Evolutionary conservation across 495 filamentous ascomycete genomes (phyloP), one percentile per base, ranked within the genome.

Genomic region (Letharia lupina): DNA sequence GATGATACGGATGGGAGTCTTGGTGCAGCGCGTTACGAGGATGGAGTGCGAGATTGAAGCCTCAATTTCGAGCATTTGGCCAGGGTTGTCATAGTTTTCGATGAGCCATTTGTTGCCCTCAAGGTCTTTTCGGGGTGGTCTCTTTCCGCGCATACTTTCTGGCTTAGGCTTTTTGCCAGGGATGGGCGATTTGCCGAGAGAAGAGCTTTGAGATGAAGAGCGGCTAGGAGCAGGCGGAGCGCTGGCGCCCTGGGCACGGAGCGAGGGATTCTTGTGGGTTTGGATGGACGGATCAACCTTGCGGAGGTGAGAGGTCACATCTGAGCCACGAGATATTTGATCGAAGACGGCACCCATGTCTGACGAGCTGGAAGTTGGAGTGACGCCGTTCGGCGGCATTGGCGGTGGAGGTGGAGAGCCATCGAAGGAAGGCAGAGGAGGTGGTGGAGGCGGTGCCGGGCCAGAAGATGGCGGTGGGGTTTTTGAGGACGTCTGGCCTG

Each of bases 251-350:
- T 82, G 79, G 16, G 88, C 85, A 47, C 94, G 87, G 35, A 99
- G 81, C 31, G 84, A 84, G n/a, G 95, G 94, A 77, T 99, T 99
- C 80, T 97, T 98, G 80, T 99, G 94, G 58, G 94, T 98, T 92
- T 96, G 96, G 72, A 96, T 77, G 31, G 87, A 91, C 71, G 87
- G 90, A 77, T 96, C 91, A 39, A 99, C 94, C 79, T 96, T 99
- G 63, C 88, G 86, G 20, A 99, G 83, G 47, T 90, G 86, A 63
- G 88, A 85, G 18, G 94, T 99, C 67, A 99, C 89, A 33, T 81
- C 77, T 67, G 90, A 87, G 62, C 94, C 94, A 70, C 89, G 87
- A 75, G 96, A 98, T 67, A 99, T 81, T 67, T 96, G 86, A 63
- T 84, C 86, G 74, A 99, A 97, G 0, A 99, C 91, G 54, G 91